phyloP scores from a whole-genome alignment of 208 protist species.

The Strigomonas culicis region DNA sequence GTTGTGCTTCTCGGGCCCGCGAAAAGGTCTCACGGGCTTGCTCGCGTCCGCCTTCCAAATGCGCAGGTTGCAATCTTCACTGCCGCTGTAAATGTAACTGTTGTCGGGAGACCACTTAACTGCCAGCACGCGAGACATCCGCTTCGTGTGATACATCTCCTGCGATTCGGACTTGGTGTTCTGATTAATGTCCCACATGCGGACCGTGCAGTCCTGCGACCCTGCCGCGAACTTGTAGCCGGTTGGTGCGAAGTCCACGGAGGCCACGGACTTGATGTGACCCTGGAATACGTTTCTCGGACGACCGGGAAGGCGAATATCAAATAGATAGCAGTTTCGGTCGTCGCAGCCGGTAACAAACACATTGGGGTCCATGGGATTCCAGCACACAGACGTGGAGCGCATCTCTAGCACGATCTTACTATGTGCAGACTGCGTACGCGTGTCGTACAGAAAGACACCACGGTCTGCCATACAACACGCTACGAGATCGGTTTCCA shows the following conservation, averaged over 20 bases:
- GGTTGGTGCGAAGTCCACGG: slow-evolving; percentile 96
- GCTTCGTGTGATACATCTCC: slow-evolving; percentile 98
- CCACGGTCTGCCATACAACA: slow-evolving; percentile 91
- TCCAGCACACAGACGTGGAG: slow-evolving; percentile 94
- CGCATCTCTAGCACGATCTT: slow-evolving; percentile 95
- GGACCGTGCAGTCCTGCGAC: slow-evolving; percentile 94
- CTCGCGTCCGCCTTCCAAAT: slow-evolving; percentile 96
- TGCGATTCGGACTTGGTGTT: slow-evolving; percentile 83
- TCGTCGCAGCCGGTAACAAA: slow-evolving; percentile 97
- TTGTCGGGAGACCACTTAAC: slow-evolving; percentile 93
- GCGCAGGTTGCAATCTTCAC: slow-evolving; percentile 96
- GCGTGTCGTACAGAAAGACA: slow-evolving; percentile 95
- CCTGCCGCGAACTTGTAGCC: slow-evolving; percentile 95
- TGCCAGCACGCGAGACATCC: slow-evolving; percentile 96
- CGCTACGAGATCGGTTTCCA: slow-evolving; percentile 90
- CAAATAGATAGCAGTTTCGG: slow-evolving; percentile 97
- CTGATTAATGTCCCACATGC: slow-evolving; percentile 92
- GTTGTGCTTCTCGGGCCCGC: slow-evolving; percentile 86
- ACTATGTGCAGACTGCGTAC: slow-evolving; percentile 82
- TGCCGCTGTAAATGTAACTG: slow-evolving; percentile 94
- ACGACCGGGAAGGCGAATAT: slow-evolving; percentile 93
- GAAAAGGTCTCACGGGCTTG: slow-evolving; percentile 83
- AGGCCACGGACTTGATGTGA: slow-evolving; percentile 93
- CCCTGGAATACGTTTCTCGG: slow-evolving; percentile 95
- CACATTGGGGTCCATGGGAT: slow-evolving; percentile 97